phyloP scores from a whole-genome alignment of 2,329 filamentous ascomycete species.

The Macrophomina pseudophaseolina region DNA sequence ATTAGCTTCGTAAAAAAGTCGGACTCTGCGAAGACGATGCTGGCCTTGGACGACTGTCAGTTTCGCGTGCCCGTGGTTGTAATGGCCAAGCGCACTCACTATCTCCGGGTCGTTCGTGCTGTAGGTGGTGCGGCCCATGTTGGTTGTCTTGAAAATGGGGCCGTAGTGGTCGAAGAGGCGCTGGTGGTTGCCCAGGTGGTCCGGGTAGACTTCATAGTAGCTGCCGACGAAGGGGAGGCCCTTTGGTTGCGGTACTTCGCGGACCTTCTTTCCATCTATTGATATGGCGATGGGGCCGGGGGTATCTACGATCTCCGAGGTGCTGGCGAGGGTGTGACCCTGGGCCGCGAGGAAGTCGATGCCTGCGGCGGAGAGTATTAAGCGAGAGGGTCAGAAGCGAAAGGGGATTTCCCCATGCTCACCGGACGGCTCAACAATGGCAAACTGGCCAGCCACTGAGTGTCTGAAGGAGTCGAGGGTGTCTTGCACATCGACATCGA shows the following conservation, averaged over 20 bases:
- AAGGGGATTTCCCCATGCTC: neutral
- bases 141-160: constrained; percentile 44
- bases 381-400: neutral
- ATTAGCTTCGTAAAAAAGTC: constrained; percentile 51
- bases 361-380: constrained; percentile 24
- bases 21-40: constrained; percentile 41
- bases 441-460: constrained; percentile 37
- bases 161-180: constrained; percentile 48
- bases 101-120: constrained; percentile 46
- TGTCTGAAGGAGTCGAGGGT: constrained; percentile 35
- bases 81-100: no score
- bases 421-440: constrained; percentile 38
- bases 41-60: constrained; percentile 25
- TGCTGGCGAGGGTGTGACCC: constrained; percentile 14
- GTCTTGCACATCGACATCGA: constrained; percentile 34
- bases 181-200: constrained; percentile 50
- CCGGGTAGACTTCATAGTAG: constrained; percentile 47
- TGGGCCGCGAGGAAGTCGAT: constrained; percentile 29
- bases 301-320: constrained; percentile 31
- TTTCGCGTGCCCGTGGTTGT: no score
- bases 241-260: constrained; percentile 46
- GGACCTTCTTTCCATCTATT: constrained; percentile 57
- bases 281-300: constrained; percentile 43
- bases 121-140: constrained; percentile 43
- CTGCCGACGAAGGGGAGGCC: constrained; percentile 45